These are phyloP conservation scores for Globisporangium uncinulatum DNA, from an alignment of 352 stramenopile genomes.

Conservation along the genomic window DNA sequence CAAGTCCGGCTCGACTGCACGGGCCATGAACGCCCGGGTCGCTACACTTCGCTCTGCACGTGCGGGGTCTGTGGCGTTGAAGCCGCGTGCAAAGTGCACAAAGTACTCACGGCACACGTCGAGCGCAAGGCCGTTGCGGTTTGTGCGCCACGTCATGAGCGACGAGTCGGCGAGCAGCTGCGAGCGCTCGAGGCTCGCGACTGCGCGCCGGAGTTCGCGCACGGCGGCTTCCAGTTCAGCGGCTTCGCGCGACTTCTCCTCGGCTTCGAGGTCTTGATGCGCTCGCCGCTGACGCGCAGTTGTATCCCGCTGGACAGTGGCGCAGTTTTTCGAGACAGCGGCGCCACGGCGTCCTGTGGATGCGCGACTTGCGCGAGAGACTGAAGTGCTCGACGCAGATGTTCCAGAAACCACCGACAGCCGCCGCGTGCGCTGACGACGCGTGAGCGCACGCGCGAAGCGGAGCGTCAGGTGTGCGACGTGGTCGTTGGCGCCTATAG, in stretches of 20 bases:
- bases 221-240: conserved; percentile 16
- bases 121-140: conserved; percentile 32
- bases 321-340: conserved; percentile 25
- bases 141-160: conserved; percentile 30
- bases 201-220: conserved; percentile 23
- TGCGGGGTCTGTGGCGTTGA: conserved; percentile 30
- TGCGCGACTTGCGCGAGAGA: too few relatives aligned
- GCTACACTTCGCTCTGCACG: conserved; percentile 5
- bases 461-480: conserved; percentile 19
- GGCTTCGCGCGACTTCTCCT: conserved; percentile 5
- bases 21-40: conserved; percentile 25
- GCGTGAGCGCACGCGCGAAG: conserved; percentile 33
- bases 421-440: conserved; percentile 18
- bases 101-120: conserved; percentile 42
- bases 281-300: not conserved
- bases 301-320: conserved; percentile 11
- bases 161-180: conserved; percentile 32
- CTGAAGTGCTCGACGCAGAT: not conserved
- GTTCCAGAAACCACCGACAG: not conserved
- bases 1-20: conserved; percentile 26
- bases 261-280: not conserved
- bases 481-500: not conserved
- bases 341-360: conserved; percentile 1
- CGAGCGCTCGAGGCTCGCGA: conserved; percentile 31
- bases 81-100: conserved; percentile 21